Conservation (phyloP, 1,284 basidiomycete species). For the Coniophora puteana region DNA sequence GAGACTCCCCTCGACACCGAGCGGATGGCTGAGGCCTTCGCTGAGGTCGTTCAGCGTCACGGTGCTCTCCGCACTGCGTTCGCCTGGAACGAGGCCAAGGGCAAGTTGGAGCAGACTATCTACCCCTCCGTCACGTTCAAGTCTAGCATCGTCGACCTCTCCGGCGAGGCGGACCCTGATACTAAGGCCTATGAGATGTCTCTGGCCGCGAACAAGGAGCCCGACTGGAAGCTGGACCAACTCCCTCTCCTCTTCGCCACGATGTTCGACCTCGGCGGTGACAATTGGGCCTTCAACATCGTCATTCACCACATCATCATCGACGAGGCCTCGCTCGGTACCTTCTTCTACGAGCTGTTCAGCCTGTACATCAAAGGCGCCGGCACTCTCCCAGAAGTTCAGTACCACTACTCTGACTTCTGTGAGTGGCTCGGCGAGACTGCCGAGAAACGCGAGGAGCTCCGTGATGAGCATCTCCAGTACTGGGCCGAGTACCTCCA, state of each 20-base stretch:
- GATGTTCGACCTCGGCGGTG: slow-evolving; percentile 20
- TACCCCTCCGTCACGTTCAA: slow-evolving; percentile 19
- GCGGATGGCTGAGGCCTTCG: slow-evolving; percentile 19
- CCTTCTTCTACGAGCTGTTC: slow-evolving; percentile 27
- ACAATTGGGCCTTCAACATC: slow-evolving; percentile 21
- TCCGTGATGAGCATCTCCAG: slow-evolving; percentile 18
- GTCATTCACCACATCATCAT: slow-evolving; percentile 23
- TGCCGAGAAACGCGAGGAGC: slow-evolving; percentile 18
- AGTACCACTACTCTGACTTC: slow-evolving; percentile 24
- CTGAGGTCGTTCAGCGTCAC: slow-evolving; percentile 21
- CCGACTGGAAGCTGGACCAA: slow-evolving; percentile 19
- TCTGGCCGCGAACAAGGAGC: slow-evolving; percentile 19
- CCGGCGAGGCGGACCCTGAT: slow-evolving; percentile 11
- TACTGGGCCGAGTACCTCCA: slow-evolving; percentile 21
- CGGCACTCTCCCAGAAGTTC: slow-evolving; percentile 18
- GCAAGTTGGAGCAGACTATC: slow-evolving; percentile 22
- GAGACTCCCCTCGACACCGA: slow-evolving; percentile 20
- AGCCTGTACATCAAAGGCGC: slow-evolving; percentile 20
- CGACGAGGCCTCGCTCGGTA: slow-evolving; percentile 21
- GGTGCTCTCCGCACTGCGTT: slow-evolving; percentile 23
- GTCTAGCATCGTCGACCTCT: slow-evolving; percentile 18
- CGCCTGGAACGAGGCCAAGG: slow-evolving; percentile 22
- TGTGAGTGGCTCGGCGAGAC: slow-evolving; percentile 24
- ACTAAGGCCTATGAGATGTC: slow-evolving; percentile 27
- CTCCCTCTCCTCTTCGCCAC: slow-evolving; percentile 17